phyloP scores from a whole-genome alignment of 495 filamentous ascomycete genomes.

The Penicillium tannophilum region DNA sequence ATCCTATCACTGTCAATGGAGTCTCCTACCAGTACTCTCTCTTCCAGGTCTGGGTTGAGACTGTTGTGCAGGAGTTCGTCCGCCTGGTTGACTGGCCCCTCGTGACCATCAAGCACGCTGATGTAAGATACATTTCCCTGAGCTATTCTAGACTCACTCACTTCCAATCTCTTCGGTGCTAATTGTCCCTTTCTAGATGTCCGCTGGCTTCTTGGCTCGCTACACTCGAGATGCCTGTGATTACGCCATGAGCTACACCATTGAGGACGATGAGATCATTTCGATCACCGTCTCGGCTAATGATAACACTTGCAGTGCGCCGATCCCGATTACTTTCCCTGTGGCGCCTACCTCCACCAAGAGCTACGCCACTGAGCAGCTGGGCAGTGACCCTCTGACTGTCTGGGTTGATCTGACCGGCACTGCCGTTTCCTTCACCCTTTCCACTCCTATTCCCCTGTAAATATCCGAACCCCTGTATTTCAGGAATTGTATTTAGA shows the following conservation, averaged over 20 bases:
- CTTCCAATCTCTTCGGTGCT: neutral
- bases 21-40: constrained; percentile 51
- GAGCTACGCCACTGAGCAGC: constrained; percentile 53
- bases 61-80: constrained; percentile 56
- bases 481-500: neutral
- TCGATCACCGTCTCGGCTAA: constrained; percentile 53
- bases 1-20: constrained; percentile 53
- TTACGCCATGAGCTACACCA: constrained; percentile 51
- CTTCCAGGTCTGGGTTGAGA: constrained; percentile 65
- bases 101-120: constrained; percentile 32
- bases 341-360: constrained; percentile 40
- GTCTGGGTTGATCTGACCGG: constrained; percentile 60
- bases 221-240: constrained; percentile 57
- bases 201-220: constrained; percentile 49
- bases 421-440: constrained; percentile 51
- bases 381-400: constrained; percentile 60
- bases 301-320: constrained; percentile 51
- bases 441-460: constrained; percentile 48
- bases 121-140: constrained; percentile 1
- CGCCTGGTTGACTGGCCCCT: constrained; percentile 62
- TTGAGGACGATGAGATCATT: constrained; percentile 46
- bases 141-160: neutral
- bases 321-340: constrained; percentile 61
- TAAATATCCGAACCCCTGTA: neutral
- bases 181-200: constrained; percentile 35